Percentiles rank a stretch among this genome's conserved stretches.
phyloP scores from a whole-genome alignment of 2,329 filamentous ascomycete species.

The Trichoderma sp. region DNA sequence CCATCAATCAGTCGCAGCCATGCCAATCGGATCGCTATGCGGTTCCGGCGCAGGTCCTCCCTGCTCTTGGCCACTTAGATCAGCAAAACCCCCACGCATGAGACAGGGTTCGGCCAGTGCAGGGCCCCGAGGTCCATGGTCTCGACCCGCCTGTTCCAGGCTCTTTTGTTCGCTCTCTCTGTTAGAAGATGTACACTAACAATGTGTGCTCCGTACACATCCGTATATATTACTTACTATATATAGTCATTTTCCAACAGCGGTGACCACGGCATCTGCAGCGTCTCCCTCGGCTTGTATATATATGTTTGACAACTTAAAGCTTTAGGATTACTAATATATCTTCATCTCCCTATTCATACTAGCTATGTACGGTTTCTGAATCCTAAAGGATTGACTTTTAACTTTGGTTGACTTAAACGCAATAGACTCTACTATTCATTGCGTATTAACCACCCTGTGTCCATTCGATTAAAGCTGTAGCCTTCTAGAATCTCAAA shows the following conservation, averaged over 20 bases:
- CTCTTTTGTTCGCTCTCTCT: neutral
- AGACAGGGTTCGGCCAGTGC: neutral
- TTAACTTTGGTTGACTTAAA: neutral
- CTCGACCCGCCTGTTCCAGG: neutral
- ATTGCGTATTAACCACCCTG: too few relatives aligned
- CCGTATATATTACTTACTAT: neutral
- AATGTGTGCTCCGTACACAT: neutral
- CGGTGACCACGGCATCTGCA: neutral
- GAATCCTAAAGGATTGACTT: neutral
- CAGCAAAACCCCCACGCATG: neutral
- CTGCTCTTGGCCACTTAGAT: neutral
- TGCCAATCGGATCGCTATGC: neutral
- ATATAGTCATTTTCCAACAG: neutral
- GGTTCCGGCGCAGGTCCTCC: neutral
- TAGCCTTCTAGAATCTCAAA: neutral
- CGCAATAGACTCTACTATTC: too few relatives aligned
- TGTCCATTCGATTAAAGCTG: too few relatives aligned
- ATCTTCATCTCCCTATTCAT: neutral
- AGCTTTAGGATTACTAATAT: neutral
- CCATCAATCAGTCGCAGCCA: constrained; percentile 1
- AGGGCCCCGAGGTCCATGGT: neutral
- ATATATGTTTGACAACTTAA: neutral
- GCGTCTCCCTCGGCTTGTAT: neutral
- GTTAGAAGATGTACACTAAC: neutral
- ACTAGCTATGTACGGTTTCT: neutral